Conservation (phyloP, 1,139 yeast genomes). For the Saccharomycopsis phalli region DNA sequence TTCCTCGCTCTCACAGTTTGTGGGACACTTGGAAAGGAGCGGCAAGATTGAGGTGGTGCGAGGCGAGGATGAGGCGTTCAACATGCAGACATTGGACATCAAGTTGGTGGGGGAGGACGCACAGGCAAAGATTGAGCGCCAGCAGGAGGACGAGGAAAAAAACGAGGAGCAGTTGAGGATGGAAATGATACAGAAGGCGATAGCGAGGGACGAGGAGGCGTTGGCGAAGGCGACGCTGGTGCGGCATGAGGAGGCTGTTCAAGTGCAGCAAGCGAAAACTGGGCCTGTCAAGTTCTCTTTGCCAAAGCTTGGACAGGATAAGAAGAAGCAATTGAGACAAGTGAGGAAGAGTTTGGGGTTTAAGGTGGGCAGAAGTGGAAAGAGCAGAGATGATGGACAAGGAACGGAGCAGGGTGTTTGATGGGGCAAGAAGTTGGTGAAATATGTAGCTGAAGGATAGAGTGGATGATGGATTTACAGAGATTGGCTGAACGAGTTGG, state of each 20-base stretch:
- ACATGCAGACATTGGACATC: not conserved
- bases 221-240: not conserved
- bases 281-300: constrained; percentile 14
- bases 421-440: too few species aligned
- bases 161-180: constrained; percentile 13
- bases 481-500: too few species aligned
- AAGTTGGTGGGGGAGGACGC: constrained; percentile 1
- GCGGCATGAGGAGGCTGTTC: not conserved
- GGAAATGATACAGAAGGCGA: constrained; percentile 15
- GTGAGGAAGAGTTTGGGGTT: constrained; percentile 12
- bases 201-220: constrained; percentile 6
- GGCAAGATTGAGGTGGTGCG: constrained; percentile 46
- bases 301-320: too few species aligned
- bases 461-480: too few species aligned
- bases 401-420: too few species aligned
- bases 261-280: constrained; percentile 19
- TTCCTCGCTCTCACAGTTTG: constrained; percentile 61
- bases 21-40: constrained; percentile 50
- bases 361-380: constrained; percentile 1
- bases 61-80: not conserved
- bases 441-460: too few species aligned
- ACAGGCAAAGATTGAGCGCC: not conserved
- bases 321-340: not conserved
- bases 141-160: constrained; percentile 1
- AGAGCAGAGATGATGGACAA: too few species aligned